Conservation (phyloP, 345 rosid species). For the Pseudoturritis turrita region DNA sequence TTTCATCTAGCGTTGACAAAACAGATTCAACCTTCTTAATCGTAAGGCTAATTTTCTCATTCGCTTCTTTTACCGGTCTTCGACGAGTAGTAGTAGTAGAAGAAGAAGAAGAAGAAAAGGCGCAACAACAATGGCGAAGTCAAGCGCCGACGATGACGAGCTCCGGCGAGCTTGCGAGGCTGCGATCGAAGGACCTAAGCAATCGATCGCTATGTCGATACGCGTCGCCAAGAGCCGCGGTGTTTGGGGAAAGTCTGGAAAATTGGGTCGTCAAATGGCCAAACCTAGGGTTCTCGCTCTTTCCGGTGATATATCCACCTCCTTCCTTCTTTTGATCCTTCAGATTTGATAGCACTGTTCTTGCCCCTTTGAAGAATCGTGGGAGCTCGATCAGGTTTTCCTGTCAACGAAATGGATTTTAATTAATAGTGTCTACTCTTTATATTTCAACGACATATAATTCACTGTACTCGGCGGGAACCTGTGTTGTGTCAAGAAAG, state of each 20-base stretch:
- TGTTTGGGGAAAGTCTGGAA: conserved; percentile 92
- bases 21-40: conserved; percentile 4
- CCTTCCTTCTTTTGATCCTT: not conserved
- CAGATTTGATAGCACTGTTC: conserved; percentile 5
- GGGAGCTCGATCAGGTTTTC: not conserved
- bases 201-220: conserved; percentile 82
- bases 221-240: conserved; percentile 95
- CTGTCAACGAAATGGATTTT: not conserved
- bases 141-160: conserved; percentile 95
- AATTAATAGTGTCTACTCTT: too few relatives aligned
- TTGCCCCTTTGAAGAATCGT: not conserved
- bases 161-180: conserved; percentile 90
- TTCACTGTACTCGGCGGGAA: too few relatives aligned
- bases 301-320: conserved; percentile 48
- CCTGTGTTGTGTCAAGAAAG: not conserved
- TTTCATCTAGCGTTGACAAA: not conserved
- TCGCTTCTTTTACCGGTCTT: not conserved
- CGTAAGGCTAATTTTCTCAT: conserved; percentile 1
- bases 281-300: conserved; percentile 94
- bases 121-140: conserved; percentile 72
- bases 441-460: too few relatives aligned
- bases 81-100: not conserved
- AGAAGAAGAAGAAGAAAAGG: not conserved
- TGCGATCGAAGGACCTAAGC: conserved; percentile 89
- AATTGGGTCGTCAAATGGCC: conserved; percentile 92